Evolutionary conservation across 768 basidiomycete genomes (phyloP).

Genomic region (Kwoniella pini): DNA sequence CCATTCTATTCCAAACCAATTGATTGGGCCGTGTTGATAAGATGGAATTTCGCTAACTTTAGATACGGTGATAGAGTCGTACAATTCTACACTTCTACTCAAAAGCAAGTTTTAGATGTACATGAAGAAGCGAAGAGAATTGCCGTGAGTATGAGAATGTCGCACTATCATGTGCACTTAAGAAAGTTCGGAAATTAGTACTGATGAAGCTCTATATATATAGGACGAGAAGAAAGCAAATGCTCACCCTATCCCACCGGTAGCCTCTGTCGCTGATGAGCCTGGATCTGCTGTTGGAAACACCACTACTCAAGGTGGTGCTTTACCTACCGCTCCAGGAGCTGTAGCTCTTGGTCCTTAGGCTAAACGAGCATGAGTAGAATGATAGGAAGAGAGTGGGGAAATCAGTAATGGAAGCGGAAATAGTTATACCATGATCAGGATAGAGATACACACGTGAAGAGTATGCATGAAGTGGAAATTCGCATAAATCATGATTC

Average conservation of each 20-base stretch:
- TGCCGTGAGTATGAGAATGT: conserved; percentile 55
- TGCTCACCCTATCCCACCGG: conserved; percentile 12
- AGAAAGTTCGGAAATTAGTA: no score
- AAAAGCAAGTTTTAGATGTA: conserved; percentile 86
- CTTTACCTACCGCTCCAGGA: conserved; percentile 13
- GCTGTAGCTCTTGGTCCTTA: conserved; percentile 17
- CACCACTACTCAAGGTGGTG: conserved; percentile 16
- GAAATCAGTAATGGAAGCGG: no score
- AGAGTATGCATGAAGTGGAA: not conserved
- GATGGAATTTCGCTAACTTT: conserved; percentile 14
- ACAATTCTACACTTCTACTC: conserved; percentile 80
- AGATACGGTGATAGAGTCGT: conserved; percentile 56
- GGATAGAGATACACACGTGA: not conserved
- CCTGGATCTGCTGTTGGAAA: conserved; percentile 18
- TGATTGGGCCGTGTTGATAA: not conserved
- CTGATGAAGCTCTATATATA: no score
- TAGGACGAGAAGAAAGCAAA: conserved; percentile 48
- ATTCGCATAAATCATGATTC: not conserved
- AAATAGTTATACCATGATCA: no score
- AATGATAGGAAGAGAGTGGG: not conserved
- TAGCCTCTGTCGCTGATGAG: conserved; percentile 19
- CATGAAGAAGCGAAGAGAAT: conserved; percentile 91
- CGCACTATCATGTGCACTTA: no score
- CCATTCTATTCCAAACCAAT: not conserved
- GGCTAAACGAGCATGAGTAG: not conserved